Percentiles rank a stretch among this genome's conserved stretches.
Evolutionary conservation across 768 basidiomycete species (phyloP).

Genomic region (Pseudohyphozyma bogoriensis): DNA sequence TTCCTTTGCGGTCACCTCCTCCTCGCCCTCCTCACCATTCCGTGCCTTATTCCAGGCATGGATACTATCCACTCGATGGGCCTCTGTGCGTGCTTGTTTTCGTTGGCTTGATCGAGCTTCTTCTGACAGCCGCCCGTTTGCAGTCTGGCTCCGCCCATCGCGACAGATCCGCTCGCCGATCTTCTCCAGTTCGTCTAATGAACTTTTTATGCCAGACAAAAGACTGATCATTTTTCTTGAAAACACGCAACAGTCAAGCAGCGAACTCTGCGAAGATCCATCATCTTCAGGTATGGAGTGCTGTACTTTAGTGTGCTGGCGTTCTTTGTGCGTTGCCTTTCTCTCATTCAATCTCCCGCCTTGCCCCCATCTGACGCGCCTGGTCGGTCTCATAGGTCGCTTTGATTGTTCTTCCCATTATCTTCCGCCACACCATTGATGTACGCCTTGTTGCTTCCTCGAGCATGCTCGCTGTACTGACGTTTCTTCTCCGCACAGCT

Average conservation of each 20-base stretch:
- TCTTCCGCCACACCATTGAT: no score
- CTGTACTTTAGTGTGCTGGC: slow-evolving; percentile 61
- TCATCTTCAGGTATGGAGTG: slow-evolving; percentile 70
- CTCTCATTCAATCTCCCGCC: background rate
- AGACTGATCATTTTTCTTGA: slow-evolving; percentile 71
- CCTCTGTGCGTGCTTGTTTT: slow-evolving; percentile 42
- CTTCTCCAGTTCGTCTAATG: no score
- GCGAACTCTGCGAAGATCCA: slow-evolving; percentile 77
- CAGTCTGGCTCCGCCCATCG: slow-evolving; percentile 81
- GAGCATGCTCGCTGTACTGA: no score
- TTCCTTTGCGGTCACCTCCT: slow-evolving; percentile 56
- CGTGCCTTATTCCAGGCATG: slow-evolving; percentile 79
- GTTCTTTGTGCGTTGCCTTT: slow-evolving; percentile 47
- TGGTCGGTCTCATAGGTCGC: no score
- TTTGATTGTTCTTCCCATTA: no score
- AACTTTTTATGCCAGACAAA: slow-evolving; percentile 50
- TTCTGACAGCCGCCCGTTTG: background rate
- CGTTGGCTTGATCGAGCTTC: no score
- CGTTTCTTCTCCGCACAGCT: no score
- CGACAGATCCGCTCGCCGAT: slow-evolving; percentile 85
- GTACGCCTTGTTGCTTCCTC: no score
- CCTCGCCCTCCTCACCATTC: slow-evolving; percentile 80
- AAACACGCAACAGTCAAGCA: no score
- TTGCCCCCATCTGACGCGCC: no score
- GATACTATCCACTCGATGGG: slow-evolving; percentile 83